These are phyloP conservation scores for Leishmania braziliensis DNA, from an alignment of 208 protist genomes.

Conservation along the genomic window DNA sequence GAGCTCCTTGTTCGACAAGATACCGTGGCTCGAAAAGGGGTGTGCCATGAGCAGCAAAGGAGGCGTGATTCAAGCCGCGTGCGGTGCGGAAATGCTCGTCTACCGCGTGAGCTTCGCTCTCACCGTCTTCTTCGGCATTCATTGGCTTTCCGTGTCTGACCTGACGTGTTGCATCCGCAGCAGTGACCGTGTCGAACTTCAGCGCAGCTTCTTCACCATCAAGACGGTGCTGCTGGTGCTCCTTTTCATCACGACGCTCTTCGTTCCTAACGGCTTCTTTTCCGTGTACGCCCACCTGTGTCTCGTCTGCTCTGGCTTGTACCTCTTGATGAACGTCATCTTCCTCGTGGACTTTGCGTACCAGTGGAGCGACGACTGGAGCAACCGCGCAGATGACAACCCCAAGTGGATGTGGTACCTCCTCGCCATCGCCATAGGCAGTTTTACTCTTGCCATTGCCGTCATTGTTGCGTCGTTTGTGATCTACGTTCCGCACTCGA, in stretches of 20 bases:
- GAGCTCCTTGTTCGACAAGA: conserved; percentile 47
- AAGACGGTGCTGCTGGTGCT: conserved; percentile 79
- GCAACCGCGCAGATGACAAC: conserved; percentile 77
- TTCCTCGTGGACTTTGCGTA: conserved; percentile 95
- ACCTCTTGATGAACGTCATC: conserved; percentile 91
- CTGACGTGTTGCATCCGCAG: conserved; percentile 85
- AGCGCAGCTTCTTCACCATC: conserved; percentile 77
- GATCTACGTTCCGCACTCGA: conserved; percentile 71
- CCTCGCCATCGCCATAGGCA: conserved; percentile 50
- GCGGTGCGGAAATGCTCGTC: conserved; percentile 76
- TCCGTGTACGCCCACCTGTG: conserved; percentile 79
- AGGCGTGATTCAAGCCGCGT: conserved; percentile 40
- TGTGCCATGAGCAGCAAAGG: conserved; percentile 41
- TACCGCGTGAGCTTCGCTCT: conserved; percentile 89
- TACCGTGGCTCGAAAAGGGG: conserved; percentile 60
- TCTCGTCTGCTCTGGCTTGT: conserved; percentile 79
- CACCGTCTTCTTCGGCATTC: conserved; percentile 80
- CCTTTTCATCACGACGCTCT: conserved; percentile 67
- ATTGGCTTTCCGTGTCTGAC: conserved; percentile 85
- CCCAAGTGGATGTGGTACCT: conserved; percentile 91
- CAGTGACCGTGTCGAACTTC: conserved; percentile 72
- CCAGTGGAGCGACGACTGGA: conserved; percentile 92
- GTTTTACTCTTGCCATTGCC: conserved; percentile 51
- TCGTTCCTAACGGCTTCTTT: conserved; percentile 91
- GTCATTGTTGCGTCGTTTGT: conserved; percentile 63